phyloP scores from a whole-genome alignment of 129 eudicot genomes.

The Tagetes patula region DNA sequence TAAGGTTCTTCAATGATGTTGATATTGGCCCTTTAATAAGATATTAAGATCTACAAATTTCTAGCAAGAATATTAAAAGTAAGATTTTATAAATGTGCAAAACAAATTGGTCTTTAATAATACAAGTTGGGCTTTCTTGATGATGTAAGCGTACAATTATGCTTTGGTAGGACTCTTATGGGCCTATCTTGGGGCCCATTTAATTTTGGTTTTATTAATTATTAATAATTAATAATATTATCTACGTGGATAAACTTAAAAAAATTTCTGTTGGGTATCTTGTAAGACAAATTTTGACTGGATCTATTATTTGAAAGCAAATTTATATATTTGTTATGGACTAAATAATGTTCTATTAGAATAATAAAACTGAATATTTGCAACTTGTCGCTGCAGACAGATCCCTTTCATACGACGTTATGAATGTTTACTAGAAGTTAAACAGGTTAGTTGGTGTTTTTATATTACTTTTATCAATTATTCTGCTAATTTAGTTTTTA shows the following conservation, averaged over 20 bases:
- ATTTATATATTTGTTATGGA: not conserved
- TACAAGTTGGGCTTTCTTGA: not conserved
- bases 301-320: not conserved
- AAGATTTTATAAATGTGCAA: not conserved
- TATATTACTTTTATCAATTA: not conserved
- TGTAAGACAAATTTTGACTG: too few relatives aligned
- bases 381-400: not conserved
- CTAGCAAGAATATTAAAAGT: too few relatives aligned
- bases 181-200: not conserved
- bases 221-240: too few relatives aligned
- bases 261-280: too few relatives aligned
- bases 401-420: not conserved
- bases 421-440: not conserved
- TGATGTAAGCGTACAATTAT: not conserved
- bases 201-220: not conserved
- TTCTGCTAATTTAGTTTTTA: not conserved
- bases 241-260: too few relatives aligned
- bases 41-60: too few relatives aligned
- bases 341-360: not conserved
- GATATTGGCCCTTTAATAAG: not conserved
- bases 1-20: not conserved
- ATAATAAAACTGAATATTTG: not conserved
- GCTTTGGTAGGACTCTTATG: not conserved
- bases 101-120: not conserved
- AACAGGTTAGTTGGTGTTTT: not conserved